Conservation (phyloP, 306 rosid genomes). For the Inga leiocalycina region DNA sequence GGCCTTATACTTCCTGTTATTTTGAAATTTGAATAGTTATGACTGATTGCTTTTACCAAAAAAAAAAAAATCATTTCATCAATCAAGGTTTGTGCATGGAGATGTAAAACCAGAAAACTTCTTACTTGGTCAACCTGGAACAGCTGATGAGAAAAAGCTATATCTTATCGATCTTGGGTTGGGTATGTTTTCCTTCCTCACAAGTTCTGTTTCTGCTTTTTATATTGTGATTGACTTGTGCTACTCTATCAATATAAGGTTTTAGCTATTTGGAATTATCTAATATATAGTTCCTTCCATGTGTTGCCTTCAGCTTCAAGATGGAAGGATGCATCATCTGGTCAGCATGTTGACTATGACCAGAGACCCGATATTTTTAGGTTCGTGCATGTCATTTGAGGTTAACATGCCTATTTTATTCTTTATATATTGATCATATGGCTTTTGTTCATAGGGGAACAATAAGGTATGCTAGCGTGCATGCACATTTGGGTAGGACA, state of each 20-base stretch:
- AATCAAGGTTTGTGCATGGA: constrained; percentile 88
- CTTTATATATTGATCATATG: constrained; percentile 21
- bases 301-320: constrained; percentile 69
- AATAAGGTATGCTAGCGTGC: constrained; percentile 93
- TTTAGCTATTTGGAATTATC: constrained; percentile 8
- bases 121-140: constrained; percentile 89
- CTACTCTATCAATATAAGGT: background rate
- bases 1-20: constrained; percentile 15
- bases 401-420: constrained; percentile 13
- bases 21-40: constrained; percentile 24
- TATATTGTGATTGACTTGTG: background rate
- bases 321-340: constrained; percentile 87
- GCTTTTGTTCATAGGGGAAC: constrained; percentile 73
- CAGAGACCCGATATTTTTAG: constrained; percentile 97
- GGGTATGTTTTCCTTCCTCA: constrained; percentile 53
- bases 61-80: background rate
- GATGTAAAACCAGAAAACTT: constrained; percentile 97
- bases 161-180: constrained; percentile 93
- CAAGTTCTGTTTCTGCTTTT: background rate
- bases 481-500: constrained; percentile 97
- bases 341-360: constrained; percentile 90
- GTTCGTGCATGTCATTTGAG: constrained; percentile 37
- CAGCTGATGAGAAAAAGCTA: constrained; percentile 87
- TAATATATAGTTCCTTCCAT: constrained; percentile 22
- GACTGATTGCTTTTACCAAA: too few species aligned